Evolutionary conservation across 106 monocot species (phyloP), one percentile per base, ranked within the genome.

Genomic region (Dactylorhiza incarnata): DNA sequence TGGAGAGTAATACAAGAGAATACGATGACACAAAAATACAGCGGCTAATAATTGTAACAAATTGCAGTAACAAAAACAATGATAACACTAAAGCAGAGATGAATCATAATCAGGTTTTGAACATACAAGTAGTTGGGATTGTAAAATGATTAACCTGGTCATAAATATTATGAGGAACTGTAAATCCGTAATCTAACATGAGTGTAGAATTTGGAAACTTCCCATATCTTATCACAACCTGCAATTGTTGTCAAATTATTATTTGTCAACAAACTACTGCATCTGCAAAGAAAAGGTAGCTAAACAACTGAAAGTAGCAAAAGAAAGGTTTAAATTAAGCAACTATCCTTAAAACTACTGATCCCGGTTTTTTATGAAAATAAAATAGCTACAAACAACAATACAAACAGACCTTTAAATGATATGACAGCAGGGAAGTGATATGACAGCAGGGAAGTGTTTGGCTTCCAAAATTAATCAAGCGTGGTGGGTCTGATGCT

Each of bases 141-240:
- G 71, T 19, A 71, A 71, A 20, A n/a, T n/a, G 25, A 63, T 50
- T 46, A 74, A 95, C 95, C 95, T 95, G 88, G 74, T 95, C 92
- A 85, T 88, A 74, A 48, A 53, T 82, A 53, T 95, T 95, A 44
- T 78, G 25, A 37, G 77, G 50, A 88, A 92, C 76, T 71, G 90
- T 95, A 78, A 95, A 95, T 74, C 95, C 95, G 84, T 90, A 95
- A 71, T 92, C 90, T 76, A 95, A 52, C 55, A 88, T 61, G 17
- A 95, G 95, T 74, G 76, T 87, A 58, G 88, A 74, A 85, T 95
- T 95, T 10, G 92, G 74, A 80, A 88, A 90, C 72, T 85, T 95
- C 47, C 95, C 95, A 77, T 95, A 95, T 81, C 95, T 90, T 76
- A 95, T 92, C 78, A 90, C 55, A 75, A 95, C 95, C 95, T 95